Evolutionary conservation across 257 asterid species (phyloP), one percentile per base, ranked within the genome.

Genomic region (Fraxinus anomala): DNA sequence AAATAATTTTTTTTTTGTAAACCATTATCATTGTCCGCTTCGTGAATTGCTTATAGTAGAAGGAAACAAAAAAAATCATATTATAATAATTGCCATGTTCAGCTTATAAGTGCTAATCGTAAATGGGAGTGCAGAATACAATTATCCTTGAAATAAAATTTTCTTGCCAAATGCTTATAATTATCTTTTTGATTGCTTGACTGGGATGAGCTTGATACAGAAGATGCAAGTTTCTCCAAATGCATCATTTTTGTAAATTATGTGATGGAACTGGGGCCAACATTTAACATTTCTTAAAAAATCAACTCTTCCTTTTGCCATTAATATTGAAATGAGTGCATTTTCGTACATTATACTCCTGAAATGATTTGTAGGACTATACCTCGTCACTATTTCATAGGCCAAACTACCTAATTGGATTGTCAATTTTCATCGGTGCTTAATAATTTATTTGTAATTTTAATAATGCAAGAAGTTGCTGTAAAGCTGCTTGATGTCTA

Each of bases 201-300:
- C 70, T 49, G n/a, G 21, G 28, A 78, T 26, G 30, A 72, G 76
- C 59, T 39, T 71, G 69, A 74, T 34, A 2, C n/a, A 54, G 37
- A 16, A 51, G 44, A 59, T 54, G 70, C 77, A 33, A 19, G 24
- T 34, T 3, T 19, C 36, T 40, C 6, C 19, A 10, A 28, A 24
- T 39, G 56, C 59, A 56, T 54, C 37, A 33, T 33, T 1, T 13
- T 17, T 33, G 42, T 24, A 54, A 68, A 28, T 31, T 49, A 33
- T 59, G 10, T 31, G 77, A 2, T n/a, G 23, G 54, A 11, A 54
- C 11, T n/a, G 28, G 17, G 40, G 24, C 44, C 31, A 9, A 73
- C 4, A 28, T 26, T 49, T 26, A 11, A 13, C 47, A 36, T 36
- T 36, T 36, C 6, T 10, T 19, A 17, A 44, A 1, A 28, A 72